These are phyloP conservation scores for Stephania yunnanensis DNA, from an alignment of 164 flowering plant species.

Conservation along the genomic window DNA sequence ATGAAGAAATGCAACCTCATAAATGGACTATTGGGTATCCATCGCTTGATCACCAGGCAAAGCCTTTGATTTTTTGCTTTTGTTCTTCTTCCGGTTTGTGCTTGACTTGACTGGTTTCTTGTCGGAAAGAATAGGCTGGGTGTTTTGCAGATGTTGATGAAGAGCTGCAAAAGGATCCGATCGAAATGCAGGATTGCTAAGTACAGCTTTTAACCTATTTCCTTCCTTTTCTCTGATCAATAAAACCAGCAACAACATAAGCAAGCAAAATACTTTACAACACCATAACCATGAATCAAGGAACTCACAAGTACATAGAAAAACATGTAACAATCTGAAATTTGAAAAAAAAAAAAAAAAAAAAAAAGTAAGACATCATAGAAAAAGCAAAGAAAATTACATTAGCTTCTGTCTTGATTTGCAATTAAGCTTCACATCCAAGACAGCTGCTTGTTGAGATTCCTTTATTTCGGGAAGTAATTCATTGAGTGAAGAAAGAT, in stretches of 20 bases:
- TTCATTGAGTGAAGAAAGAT: conserved; percentile 53
- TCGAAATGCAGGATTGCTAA: conserved; percentile 47
- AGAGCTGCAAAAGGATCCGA: conserved; percentile 58
- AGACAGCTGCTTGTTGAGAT: conserved; percentile 11
- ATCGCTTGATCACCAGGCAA: conserved; percentile 36
- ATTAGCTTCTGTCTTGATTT: conserved; percentile 53
- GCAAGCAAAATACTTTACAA: neutral
- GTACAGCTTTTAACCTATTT: conserved; percentile 40
- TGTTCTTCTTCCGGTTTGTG: conserved; percentile 33
- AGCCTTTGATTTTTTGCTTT: conserved; percentile 33
- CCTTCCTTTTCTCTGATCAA: conserved; percentile 54
- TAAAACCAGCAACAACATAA: conserved; percentile 2
- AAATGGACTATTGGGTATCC: conserved; percentile 36
- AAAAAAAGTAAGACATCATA: conserved; percentile 9
- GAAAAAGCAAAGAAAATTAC: conserved; percentile 21
- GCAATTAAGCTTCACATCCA: conserved; percentile 38
- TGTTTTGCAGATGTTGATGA: conserved; percentile 52
- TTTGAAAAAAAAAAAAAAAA: neutral
- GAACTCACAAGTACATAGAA: neutral
- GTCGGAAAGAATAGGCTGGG: conserved; percentile 40
- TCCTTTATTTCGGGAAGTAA: conserved; percentile 54
- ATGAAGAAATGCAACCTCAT: neutral
- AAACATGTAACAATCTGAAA: neutral
- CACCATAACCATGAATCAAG: neutral
- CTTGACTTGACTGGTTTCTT: conserved; percentile 27